phyloP scores from a whole-genome alignment of 2,329 filamentous ascomycete genomes.

The Tympanopsis confertula region DNA sequence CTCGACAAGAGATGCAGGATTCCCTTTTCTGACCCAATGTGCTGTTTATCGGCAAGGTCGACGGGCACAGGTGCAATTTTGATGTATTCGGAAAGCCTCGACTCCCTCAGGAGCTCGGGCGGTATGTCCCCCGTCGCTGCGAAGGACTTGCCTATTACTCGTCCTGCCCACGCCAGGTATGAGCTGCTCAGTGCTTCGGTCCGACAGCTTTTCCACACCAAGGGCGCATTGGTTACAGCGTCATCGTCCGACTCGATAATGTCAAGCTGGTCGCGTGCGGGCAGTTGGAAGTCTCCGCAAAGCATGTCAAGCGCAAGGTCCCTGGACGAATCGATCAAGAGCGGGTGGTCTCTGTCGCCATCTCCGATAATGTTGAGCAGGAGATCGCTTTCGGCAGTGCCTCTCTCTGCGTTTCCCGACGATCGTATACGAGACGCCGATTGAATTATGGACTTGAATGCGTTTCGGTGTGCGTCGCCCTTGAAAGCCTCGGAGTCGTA shows the following conservation, averaged over 20 bases:
- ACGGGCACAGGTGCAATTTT: slow-evolving; percentile 28
- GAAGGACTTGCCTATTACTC: slow-evolving; percentile 75
- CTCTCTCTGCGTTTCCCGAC: slow-evolving; percentile 57
- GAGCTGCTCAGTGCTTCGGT: slow-evolving; percentile 49
- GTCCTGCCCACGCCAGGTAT: slow-evolving; percentile 76
- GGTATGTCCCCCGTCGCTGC: slow-evolving; percentile 62
- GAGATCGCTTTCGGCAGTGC: slow-evolving; percentile 66
- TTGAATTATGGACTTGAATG: slow-evolving; percentile 56
- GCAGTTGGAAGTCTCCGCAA: slow-evolving; percentile 61
- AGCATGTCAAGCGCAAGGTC: slow-evolving; percentile 62
- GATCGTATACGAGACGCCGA: slow-evolving; percentile 57
- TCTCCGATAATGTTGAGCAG: slow-evolving; percentile 73
- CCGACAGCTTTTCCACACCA: slow-evolving; percentile 67
- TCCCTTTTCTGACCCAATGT: slow-evolving; percentile 48
- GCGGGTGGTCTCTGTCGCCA: slow-evolving; percentile 32
- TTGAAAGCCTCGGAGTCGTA: slow-evolving; percentile 45
- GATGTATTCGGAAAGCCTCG: slow-evolving; percentile 36
- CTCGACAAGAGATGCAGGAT: slow-evolving; percentile 51
- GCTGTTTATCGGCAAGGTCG: slow-evolving; percentile 10
- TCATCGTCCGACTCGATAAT: slow-evolving; percentile 57
- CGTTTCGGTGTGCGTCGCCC: slow-evolving; percentile 32
- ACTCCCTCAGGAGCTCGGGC: slow-evolving; percentile 46
- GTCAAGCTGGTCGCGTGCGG: slow-evolving; percentile 46
- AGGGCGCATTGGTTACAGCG: slow-evolving; percentile 48
- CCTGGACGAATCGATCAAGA: slow-evolving; percentile 62